These are phyloP conservation scores for Amaranthus cruentus DNA, from an alignment of 148 eudicot species.

Conservation along the genomic window DNA sequence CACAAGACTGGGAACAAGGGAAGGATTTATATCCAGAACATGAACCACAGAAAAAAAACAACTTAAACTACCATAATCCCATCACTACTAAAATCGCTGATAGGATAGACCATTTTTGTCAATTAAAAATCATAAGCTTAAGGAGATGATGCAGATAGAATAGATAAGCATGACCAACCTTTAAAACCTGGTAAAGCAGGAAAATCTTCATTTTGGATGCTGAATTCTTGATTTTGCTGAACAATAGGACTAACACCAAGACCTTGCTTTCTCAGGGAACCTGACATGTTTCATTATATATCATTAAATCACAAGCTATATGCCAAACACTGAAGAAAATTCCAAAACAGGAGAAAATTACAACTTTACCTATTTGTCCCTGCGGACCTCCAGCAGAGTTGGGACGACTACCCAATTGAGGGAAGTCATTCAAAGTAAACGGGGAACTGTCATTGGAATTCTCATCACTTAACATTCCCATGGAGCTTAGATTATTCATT, in stretches of 20 bases:
- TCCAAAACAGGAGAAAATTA: conserved; percentile 9
- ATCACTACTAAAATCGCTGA: not conserved
- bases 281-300: conserved; percentile 39
- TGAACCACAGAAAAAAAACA: not conserved
- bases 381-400: conserved; percentile 96
- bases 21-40: not conserved
- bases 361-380: conserved; percentile 71
- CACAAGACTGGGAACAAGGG: not conserved
- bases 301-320: conserved; percentile 19
- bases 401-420: conserved; percentile 88
- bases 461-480: conserved; percentile 85
- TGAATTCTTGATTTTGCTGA: conserved; percentile 95
- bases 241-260: conserved; percentile 91
- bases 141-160: conserved; percentile 1
- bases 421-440: conserved; percentile 92
- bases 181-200: conserved; percentile 95
- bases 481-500: conserved; percentile 62
- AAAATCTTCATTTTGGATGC: conserved; percentile 98
- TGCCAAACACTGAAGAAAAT: not conserved
- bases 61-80: not conserved
- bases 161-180: conserved; percentile 39
- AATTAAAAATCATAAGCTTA: not conserved
- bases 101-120: conserved; percentile 1
- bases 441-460: conserved; percentile 82
- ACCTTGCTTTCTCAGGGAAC: conserved; percentile 85